A percentile compares a stretch with the other conserved stretches of the same genome.
Evolutionary conservation across 163 green algal species (phyloP).

Genomic region (Trebouxiophyceae sp.): DNA sequence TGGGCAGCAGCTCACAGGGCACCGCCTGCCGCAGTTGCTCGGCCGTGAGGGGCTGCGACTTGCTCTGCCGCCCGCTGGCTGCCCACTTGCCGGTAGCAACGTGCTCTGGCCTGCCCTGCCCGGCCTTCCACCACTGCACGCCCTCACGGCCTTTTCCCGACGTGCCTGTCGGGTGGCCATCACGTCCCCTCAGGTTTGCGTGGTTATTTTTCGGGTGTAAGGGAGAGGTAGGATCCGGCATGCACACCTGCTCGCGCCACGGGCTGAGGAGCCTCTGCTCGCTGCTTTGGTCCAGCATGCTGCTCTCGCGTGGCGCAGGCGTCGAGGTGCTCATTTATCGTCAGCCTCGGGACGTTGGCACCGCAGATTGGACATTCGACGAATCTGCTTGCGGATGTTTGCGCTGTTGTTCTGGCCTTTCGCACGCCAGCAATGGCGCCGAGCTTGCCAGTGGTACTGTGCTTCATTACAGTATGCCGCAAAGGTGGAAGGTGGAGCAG

Average conservation of each 20-base stretch:
- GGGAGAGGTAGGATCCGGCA: not conserved
- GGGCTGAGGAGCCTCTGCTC: not conserved
- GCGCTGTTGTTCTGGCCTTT: too few relatives aligned
- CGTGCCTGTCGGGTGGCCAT: not conserved
- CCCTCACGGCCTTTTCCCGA: not conserved
- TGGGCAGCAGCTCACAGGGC: conserved; percentile 21
- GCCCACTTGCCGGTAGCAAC: too few relatives aligned
- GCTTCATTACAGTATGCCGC: too few relatives aligned
- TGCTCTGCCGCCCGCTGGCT: too few relatives aligned
- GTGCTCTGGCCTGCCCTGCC: too few relatives aligned
- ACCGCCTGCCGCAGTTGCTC: conserved; percentile 7
- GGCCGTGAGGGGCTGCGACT: conserved; percentile 12
- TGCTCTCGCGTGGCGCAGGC: not conserved
- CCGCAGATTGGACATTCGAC: conserved; percentile 8
- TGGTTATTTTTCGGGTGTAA: not conserved
- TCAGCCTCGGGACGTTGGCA: not conserved
- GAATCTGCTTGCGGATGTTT: too few relatives aligned
- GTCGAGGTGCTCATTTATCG: conserved; percentile 11
- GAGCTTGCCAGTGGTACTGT: too few relatives aligned
- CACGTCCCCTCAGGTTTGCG: too few relatives aligned
- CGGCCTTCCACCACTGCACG: too few relatives aligned
- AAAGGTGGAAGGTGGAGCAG: too few relatives aligned
- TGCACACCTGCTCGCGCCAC: not conserved
- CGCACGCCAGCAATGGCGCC: too few relatives aligned
- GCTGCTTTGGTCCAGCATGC: not conserved